Evolutionary conservation across 73 alveolate genomes (phyloP).

Genomic region (Paramecium biaurelia): DNA sequence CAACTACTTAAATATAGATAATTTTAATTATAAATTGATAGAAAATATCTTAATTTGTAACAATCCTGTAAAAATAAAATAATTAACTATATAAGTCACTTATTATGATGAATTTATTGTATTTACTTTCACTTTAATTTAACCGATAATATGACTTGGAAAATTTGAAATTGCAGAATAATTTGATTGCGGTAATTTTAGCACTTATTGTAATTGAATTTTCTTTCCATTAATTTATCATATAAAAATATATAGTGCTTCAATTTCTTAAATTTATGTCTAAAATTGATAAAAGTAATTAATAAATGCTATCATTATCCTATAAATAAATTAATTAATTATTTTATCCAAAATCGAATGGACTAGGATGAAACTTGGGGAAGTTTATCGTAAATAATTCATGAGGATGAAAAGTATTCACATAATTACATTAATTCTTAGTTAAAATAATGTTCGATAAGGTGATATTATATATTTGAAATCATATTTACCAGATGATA

Average conservation of each 20-base stretch:
- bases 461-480: not conserved
- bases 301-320: not conserved
- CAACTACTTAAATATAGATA: conserved; percentile 66
- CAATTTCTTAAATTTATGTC: not conserved
- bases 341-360: not conserved
- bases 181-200: not conserved
- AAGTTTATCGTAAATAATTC: not conserved
- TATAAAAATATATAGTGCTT: not conserved
- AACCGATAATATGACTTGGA: not conserved
- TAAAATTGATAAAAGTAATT: not conserved
- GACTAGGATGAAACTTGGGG: not conserved
- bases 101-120: not conserved
- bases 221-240: not conserved
- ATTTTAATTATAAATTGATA: too few species aligned
- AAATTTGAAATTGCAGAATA: conserved; percentile 32
- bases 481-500: conserved; percentile 10
- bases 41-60: too few species aligned
- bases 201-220: not conserved
- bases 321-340: not conserved
- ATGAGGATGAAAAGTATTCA: not conserved
- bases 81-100: conserved; percentile 51
- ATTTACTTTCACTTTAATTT: not conserved
- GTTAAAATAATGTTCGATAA: not conserved
- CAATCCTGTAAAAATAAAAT: too few species aligned
- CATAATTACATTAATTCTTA: not conserved